Base-by-base conservation (phyloP, 805 yeast species). In the Wickerhamiella alocasiicola region DNA sequence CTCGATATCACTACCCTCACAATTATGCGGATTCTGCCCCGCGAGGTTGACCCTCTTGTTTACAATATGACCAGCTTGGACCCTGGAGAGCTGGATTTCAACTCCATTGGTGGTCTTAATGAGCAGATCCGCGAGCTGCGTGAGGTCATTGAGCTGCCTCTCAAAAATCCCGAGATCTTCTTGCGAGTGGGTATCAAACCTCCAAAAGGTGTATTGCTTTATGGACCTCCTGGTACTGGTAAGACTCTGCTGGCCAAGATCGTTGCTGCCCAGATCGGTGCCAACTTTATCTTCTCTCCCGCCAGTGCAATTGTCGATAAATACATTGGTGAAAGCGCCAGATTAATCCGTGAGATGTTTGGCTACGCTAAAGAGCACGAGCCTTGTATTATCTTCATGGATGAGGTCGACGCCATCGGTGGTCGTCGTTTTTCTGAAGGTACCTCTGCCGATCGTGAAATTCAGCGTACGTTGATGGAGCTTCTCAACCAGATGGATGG, bases 181-280 rank as follows among this genome's bases (percentile, higher is more conserved):
- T 68, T 81, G 46, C 77, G 98, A 60, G 95, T 91, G 25, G 98
- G 98, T 36, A 91, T 91, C 62, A 85, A 85, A 58, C 94, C 96
- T n/a, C 98, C 98, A 44, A 91, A 91, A 63, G 98, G 97, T 60
- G 97, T 88, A 20, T 66, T 91, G 47, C 69, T 91, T 39, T 91
- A 91, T 57, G 98, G 98, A 6, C 98, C 98, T 5, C 98, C 98
- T 18, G 98, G 98, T 55, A 91, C 98, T 0, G 97, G 98, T 57
- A 88, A 88, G 61, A 88, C 98, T 0, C 67, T 88, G 45, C 70
- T 88, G 55, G 98, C 98, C 13, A 87, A 91, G 56, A 97, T 97
- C 0, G 96, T 87, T 33, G 97, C 98, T 4, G 97, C 97, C 32
- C 91, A 97, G 4, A 84, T 91, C 55, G 97, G 97, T 42, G 96